These are phyloP conservation scores for Nyssa sinensis DNA, from an alignment of 148 eudicot species.

Conservation along the genomic window DNA sequence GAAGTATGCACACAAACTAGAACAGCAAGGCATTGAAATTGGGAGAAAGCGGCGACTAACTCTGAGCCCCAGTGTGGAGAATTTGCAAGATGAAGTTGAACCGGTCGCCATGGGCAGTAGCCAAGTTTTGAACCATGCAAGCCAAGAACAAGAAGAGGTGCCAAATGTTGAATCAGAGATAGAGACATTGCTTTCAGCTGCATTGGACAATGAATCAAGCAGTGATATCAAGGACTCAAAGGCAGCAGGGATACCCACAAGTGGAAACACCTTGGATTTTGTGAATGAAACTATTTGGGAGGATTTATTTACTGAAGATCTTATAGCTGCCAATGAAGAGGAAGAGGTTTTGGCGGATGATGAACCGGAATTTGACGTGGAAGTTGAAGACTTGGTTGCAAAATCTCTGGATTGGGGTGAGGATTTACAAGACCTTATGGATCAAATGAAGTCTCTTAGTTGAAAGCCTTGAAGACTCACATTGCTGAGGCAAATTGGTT, in stretches of 20 bases:
- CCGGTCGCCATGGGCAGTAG: slow-evolving; percentile 25
- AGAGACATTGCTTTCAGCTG: slow-evolving; percentile 45
- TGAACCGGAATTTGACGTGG: slow-evolving; percentile 35
- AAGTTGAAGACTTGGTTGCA: slow-evolving; percentile 53
- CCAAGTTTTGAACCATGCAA: slow-evolving; percentile 5
- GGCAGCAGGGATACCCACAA: slow-evolving; percentile 12
- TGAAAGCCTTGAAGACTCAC: slow-evolving; percentile 12
- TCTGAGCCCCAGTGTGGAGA: slow-evolving; percentile 50
- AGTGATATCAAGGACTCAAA: slow-evolving; percentile 30
- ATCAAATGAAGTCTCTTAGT: slow-evolving; percentile 59
- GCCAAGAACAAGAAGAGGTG: slow-evolving; percentile 28
- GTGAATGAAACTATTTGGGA: slow-evolving; percentile 52
- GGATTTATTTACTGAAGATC: slow-evolving; percentile 43
- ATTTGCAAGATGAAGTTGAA: slow-evolving; percentile 36
- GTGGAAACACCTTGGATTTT: slow-evolving; percentile 12
- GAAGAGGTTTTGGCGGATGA: slow-evolving; percentile 26
- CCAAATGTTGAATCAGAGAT: slow-evolving; percentile 30
- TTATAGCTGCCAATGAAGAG: slow-evolving; percentile 25
- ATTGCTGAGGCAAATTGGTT: neutral
- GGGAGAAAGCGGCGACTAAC: slow-evolving; percentile 67
- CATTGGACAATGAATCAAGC: slow-evolving; percentile 49
- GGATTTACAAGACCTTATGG: slow-evolving; percentile 55
- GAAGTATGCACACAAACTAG: no score
- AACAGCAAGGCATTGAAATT: slow-evolving; percentile 29
- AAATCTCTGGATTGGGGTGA: slow-evolving; percentile 59